Percentiles rank a stretch among this genome's conserved stretches.
phyloP scores from a whole-genome alignment of 2,329 filamentous ascomycete species.

The Torrubiella hemipterigena region DNA sequence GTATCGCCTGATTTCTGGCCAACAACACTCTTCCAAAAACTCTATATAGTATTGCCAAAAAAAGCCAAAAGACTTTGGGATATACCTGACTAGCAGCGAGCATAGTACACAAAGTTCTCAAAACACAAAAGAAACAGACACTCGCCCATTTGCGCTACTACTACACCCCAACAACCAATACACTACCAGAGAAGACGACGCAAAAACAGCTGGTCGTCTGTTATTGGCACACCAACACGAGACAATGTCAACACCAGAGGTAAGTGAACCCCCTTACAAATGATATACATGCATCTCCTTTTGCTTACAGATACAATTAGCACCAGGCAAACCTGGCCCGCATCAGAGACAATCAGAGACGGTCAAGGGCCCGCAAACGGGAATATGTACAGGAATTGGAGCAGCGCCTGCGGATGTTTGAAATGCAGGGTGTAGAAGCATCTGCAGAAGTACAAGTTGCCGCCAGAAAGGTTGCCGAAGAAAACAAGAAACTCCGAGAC shows the following conservation, averaged over 20 bases:
- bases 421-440: slow-evolving; percentile 54
- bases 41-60: too few relatives aligned
- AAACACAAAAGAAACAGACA: too few relatives aligned
- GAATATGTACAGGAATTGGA: slow-evolving; percentile 61
- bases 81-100: too few relatives aligned
- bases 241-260: not conserved
- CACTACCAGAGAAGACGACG: too few relatives aligned
- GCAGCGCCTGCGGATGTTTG: slow-evolving; percentile 46
- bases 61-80: too few relatives aligned
- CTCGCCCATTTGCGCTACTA: too few relatives aligned
- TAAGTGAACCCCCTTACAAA: not conserved
- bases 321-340: slow-evolving; percentile 34
- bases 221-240: too few relatives aligned
- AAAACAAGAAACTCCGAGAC: slow-evolving; percentile 52
- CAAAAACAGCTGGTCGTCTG: too few relatives aligned
- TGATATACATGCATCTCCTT: not conserved
- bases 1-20: too few relatives aligned
- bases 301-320: slow-evolving; percentile 10
- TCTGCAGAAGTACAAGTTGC: slow-evolving; percentile 61
- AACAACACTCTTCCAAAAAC: too few relatives aligned
- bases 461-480: slow-evolving; percentile 54
- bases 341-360: slow-evolving; percentile 65
- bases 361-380: slow-evolving; percentile 61
- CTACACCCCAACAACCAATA: too few relatives aligned
- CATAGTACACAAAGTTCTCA: too few relatives aligned